Evolutionary conservation across 192 early-diverging fungal species (phyloP), one percentile per base, ranked within the genome.

Genomic region (Rhizoclosmatium globosum): DNA sequence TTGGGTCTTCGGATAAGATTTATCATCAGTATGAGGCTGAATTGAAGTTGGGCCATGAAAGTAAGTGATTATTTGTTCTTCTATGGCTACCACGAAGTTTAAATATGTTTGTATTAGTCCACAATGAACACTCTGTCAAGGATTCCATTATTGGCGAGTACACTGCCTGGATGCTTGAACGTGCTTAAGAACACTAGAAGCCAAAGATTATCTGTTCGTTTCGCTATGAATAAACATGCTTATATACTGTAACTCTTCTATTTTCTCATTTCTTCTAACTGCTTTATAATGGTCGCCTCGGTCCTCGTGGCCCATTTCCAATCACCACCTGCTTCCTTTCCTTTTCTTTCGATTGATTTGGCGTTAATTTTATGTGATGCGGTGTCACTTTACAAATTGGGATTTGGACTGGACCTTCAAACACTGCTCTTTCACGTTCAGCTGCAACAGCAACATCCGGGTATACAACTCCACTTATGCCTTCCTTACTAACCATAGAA

Each of bases 121-220:
- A 80, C 66, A 80, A 80, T 62, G 79, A 80, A 46, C 72, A 72
- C 7, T 31, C 64, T 23, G 64, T 75, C 53, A 74, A 75, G 43
- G 48, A 80, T 7, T 15, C 38, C 4, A 65, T 80, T 57, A 58
- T 80, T 39, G 17, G 19, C 41, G 79, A 80, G 19, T 80, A 80
- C 66, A 65, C 74, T 56, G 64, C 46, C 13, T 80, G 79, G 79
- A 80, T 80, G 47, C 7, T 39, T 31, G 72, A 60, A 57, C 41
- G 31, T 31, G 31, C 31, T 31, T 31, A 31, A 31, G 31, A 31
- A 31, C 31, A 31, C 31, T 31, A 31, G 31, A 31, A 31, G 31
- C 31, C 31, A 31, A 31, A 31, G 31, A 31, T 31, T 31, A 0
- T 31, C 31, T 31, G 31, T 31, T 31, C 31, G 31, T 31, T 31